Evolutionary conservation across 352 stramenopile genomes (phyloP), one percentile per base, ranked within the genome.

Genomic region (Phytophthora sp.): DNA sequence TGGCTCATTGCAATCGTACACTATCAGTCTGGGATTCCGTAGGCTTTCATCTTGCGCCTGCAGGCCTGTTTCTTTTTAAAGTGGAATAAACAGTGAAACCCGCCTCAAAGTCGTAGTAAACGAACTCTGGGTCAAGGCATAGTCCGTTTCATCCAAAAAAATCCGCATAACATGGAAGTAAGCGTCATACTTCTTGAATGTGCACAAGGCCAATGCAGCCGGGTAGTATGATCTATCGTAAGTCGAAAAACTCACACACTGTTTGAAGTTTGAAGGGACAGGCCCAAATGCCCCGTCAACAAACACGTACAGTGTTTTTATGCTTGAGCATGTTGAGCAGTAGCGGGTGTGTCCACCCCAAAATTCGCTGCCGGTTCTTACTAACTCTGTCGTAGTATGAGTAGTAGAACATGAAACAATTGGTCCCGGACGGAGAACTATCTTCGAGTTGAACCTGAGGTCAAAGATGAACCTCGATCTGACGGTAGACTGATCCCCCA

Each of bases 1-100:
- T 16, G 9, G 4, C 13, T 35, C 31, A 63, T 63, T 2, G 44
- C 20, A 24, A 57, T 46, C 16, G 24, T 23, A 11, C 27, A 46
- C 8, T 56, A 24, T 1, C 2, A 2, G 4, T 57, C 13, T 3
- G 46, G 29, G 27, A 65, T 44, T 12, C 27, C 7, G 12, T 57
- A 49, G 11, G 57, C 33, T 6, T 23, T 46, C 33, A 65, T 52
- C 27, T 62, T 65, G 4, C 29, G 4, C 6, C 31, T 0, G 15
- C 35, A 52, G 2, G 47, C 55, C 15, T 63, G 35, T n/a, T n/a
- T n/a, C n/a, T n/a, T n/a, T 7, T 56, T 52, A 21, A 55, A 63
- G 7, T 74, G 60, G n/a, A n/a, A n/a, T 30, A 74, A 74, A 0
- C 66, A 18, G 66, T 62, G 11, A 74, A 39, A 3, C 21, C 54